Evolutionary conservation across 1,284 basidiomycete species (phyloP).

Genomic region (Ceratorhiza oryzae-sativae): DNA sequence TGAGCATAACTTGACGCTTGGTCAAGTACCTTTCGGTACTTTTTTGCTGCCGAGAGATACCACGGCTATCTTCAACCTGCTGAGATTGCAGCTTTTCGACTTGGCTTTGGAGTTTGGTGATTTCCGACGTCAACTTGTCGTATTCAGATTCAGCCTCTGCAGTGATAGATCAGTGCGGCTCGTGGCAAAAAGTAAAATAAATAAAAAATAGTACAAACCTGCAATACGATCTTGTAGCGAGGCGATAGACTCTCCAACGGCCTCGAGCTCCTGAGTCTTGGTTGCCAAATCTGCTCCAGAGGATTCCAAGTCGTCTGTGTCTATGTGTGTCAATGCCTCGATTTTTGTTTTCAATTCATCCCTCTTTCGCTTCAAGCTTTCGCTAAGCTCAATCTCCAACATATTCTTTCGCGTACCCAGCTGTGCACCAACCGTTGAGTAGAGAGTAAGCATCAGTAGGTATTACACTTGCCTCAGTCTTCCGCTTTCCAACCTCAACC

Average conservation of each 20-base stretch:
- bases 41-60: conserved; percentile 90
- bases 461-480: conserved; percentile 69
- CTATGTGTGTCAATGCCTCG: conserved; percentile 73
- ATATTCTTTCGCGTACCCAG: conserved; percentile 79
- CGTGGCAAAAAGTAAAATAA: too few relatives aligned
- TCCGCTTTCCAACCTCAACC: conserved; percentile 70
- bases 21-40: conserved; percentile 92
- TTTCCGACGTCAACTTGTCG: conserved; percentile 67
- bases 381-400: conserved; percentile 92
- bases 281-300: conserved; percentile 65
- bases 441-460: not conserved
- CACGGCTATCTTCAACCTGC: conserved; percentile 84
- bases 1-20: conserved; percentile 84
- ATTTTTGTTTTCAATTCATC: conserved; percentile 81
- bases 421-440: conserved; percentile 54
- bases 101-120: conserved; percentile 68
- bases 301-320: conserved; percentile 61
- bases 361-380: conserved; percentile 78
- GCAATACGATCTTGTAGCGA: conserved; percentile 52
- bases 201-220: conserved; percentile 11
- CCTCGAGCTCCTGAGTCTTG: conserved; percentile 70
- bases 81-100: conserved; percentile 82
- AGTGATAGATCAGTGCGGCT: too few relatives aligned
- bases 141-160: conserved; percentile 55
- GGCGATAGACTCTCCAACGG: conserved; percentile 70